These are phyloP conservation scores for Termitomyces sp. DNA, from an alignment of 768 basidiomycete genomes.

Conservation along the genomic window DNA sequence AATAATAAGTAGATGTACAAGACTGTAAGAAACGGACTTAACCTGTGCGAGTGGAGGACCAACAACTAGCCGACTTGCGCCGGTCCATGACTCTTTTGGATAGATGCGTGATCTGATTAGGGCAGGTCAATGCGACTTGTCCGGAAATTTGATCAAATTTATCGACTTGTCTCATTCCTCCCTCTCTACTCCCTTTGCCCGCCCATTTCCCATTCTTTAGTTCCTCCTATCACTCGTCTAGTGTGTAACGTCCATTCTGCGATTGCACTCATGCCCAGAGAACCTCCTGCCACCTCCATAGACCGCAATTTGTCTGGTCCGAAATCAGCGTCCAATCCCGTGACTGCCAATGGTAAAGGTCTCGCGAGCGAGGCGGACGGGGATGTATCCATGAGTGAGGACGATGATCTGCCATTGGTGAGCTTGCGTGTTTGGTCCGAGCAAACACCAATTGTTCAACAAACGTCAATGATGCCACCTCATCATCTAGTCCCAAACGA, in stretches of 20 bases:
- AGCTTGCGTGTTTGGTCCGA: conserved; percentile 18
- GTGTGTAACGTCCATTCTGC: conserved; percentile 20
- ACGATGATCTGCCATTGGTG: conserved; percentile 70
- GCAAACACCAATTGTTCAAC: conserved; percentile 7
- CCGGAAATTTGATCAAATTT: conserved; percentile 31
- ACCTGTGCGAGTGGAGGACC: conserved; percentile 9
- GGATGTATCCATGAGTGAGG: conserved; percentile 56
- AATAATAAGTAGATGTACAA: conserved; percentile 7
- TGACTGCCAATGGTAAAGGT: conserved; percentile 40
- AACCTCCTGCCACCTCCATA: conserved; percentile 49
- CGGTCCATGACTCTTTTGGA: background rate
- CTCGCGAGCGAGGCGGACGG: conserved; percentile 32
- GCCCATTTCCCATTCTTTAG: conserved; percentile 14
- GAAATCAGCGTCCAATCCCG: conserved; percentile 28
- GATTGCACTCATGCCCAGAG: conserved; percentile 35
- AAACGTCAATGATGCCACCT: conserved; percentile 19
- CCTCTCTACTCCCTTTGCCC: conserved; percentile 13
- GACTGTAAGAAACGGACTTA: conserved; percentile 1
- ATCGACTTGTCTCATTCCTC: conserved; percentile 23
- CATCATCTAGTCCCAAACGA: conserved; percentile 47
- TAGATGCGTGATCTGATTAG: conserved; percentile 40
- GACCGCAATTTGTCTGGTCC: conserved; percentile 49
- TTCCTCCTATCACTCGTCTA: conserved; percentile 3
- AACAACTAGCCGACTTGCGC: background rate
- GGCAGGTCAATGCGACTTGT: conserved; percentile 48